phyloP scores from a whole-genome alignment of 805 yeast genomes.

The Saccharomycopsis capsularis region DNA sequence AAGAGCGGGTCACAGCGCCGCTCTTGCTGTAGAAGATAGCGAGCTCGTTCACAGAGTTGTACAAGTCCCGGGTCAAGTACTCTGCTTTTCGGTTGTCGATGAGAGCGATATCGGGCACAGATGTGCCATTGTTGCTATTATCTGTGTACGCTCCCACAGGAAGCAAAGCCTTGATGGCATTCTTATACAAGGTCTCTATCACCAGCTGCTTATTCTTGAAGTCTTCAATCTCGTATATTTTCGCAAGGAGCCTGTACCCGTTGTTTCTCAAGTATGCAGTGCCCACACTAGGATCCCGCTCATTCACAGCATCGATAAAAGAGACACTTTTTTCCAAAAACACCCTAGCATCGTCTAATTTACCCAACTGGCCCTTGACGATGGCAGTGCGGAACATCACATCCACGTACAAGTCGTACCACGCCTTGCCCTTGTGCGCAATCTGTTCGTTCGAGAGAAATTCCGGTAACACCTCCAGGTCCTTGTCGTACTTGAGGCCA shows the following conservation, averaged over 20 bases:
- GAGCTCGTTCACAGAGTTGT: constrained; percentile 25
- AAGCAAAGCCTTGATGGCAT: background rate
- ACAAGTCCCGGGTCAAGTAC: constrained; percentile 24
- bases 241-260: constrained; percentile 34
- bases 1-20: constrained; percentile 23
- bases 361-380: constrained; percentile 27
- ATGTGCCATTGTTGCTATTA: background rate
- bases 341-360: constrained; percentile 25
- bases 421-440: constrained; percentile 26
- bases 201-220: background rate
- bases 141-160: constrained; percentile 1
- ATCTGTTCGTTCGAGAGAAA: constrained; percentile 25
- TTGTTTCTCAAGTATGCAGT: constrained; percentile 14
- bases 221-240: constrained; percentile 22
- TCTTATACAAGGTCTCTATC: background rate
- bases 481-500: constrained; percentile 25
- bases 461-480: constrained; percentile 23
- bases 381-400: constrained; percentile 35
- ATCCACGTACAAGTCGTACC: constrained; percentile 33
- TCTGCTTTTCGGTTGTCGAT: background rate
- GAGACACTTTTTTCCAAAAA: constrained; percentile 29
- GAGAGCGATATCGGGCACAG: background rate
- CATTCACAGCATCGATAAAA: constrained; percentile 21
- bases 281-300: constrained; percentile 5
- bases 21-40: constrained; percentile 24